Base-by-base conservation (phyloP, 352 stramenopile genomes). In the Phytophthora citricola region DNA sequence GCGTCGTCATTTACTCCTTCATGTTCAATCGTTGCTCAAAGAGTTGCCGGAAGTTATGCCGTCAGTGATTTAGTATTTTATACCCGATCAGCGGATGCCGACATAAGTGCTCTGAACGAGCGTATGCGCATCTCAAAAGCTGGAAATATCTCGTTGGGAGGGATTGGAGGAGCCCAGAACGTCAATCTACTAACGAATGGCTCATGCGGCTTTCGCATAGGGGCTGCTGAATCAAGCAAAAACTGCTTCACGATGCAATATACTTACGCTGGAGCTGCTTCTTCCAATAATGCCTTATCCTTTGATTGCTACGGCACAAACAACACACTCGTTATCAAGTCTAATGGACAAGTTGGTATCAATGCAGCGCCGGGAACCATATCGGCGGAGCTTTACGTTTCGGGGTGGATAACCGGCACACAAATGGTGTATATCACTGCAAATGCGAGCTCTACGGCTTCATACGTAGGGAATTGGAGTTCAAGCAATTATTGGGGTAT, bases 401-500 rank as follows among this genome's bases (percentile, higher is more conserved):
- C 1, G 0, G 44, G 44, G 1, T 48, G 41, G 41, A 31, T 31
- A n/a, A 12, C 1, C 2, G 41, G n/a, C 2, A 48, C 41, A 5
- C 41, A 48, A n/a, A 5, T 48, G 41, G 5, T 48, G 0, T 51
- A 51, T 12, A 38, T 51, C 15, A 38, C 26, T 14, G 26, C 34
- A 17, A 40, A 22, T 51, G 5, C 0, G 1, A 51, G 41, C 26
- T 51, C 45, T 51, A 38, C 0, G 0, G 45, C 12, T 12, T 51
- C 22, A 22, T 51, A 51, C 12, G 24, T 34, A 17, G 29, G 29
- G 4, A 47, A 57, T 57, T 57, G 34, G 49, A 27, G 9, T 7
- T 46, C 20, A n/a, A 17, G n/a, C 26, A 46, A 57, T 22, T 57
- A 56, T 7, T 44, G 31, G 31, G 48, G 29, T 14, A 56, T 44